These are phyloP conservation scores for Coemansia sp. DNA, from an alignment of 192 early-diverging fungal genomes.

Conservation along the genomic window DNA sequence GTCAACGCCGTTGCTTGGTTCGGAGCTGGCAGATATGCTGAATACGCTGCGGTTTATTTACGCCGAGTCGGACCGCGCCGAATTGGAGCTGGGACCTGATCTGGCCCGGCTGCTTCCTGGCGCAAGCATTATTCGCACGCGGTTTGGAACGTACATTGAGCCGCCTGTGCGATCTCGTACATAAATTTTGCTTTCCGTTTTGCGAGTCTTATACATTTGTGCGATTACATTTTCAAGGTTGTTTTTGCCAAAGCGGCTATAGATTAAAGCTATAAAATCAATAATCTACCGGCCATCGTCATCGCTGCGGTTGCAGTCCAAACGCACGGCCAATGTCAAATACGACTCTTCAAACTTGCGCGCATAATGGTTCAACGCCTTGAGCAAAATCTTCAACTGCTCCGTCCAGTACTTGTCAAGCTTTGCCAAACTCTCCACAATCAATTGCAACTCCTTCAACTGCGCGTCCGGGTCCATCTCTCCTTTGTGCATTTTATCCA, in stretches of 20 bases:
- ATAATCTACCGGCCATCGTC: neutral
- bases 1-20: neutral
- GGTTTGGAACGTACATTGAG: slow-evolving; percentile 43
- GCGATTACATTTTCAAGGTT: neutral
- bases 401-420: slow-evolving; percentile 60
- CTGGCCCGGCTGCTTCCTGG: slow-evolving; percentile 21
- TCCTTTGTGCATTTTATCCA: slow-evolving; percentile 23
- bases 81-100: slow-evolving; percentile 12
- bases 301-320: slow-evolving; percentile 38
- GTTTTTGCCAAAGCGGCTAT: neutral
- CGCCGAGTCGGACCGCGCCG: slow-evolving; percentile 20
- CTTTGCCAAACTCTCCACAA: slow-evolving; percentile 45
- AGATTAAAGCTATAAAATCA: neutral
- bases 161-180: slow-evolving; percentile 6
- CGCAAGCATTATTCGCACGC: slow-evolving; percentile 27
- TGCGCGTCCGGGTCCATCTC: slow-evolving; percentile 17
- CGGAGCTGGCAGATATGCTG: slow-evolving; percentile 13
- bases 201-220: neutral
- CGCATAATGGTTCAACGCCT: slow-evolving; percentile 77
- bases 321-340: slow-evolving; percentile 50
- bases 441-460: slow-evolving; percentile 33
- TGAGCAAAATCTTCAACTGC: slow-evolving; percentile 71
- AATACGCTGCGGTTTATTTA: slow-evolving; percentile 31
- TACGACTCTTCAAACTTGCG: slow-evolving; percentile 81
- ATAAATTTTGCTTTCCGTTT: neutral